Base-by-base conservation (phyloP, 371 early-diverging fungal genomes). In the Mucor irregularis region DNA sequence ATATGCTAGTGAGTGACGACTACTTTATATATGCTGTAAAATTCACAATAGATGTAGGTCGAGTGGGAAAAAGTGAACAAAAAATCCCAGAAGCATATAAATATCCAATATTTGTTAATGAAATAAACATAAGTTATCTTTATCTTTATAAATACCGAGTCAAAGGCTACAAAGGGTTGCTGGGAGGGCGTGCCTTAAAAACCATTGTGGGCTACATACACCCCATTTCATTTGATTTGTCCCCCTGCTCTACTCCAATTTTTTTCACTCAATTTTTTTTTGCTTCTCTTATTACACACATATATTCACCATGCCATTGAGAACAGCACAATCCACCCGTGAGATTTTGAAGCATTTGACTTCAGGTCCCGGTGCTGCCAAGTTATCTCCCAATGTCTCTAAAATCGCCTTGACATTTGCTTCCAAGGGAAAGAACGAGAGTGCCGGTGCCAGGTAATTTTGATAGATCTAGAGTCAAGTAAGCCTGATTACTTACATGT, bases 361-460 rank as follows among this genome's bases (percentile, higher is more conserved):
- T 10, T 52, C 67, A 25, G 84, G 86, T 13, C 69, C 78, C 30
- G 84, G 84, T 35, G 83, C 84, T 22, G 59, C 71, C 25, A 69
- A 69, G 31, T 62, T 86, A 47, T 59, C 79, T 26, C 58, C 79
- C 0, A 70, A 75, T 49, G 71, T 86, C 21, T 69, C 78, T 45
- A 86, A 84, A 55, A 73, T 86, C 46, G 70, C 83, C 4, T 59
- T 86, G 48, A 66, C 73, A 4, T 82, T 79, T 53, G 76, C 84
- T 11, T 52, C 69, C 57, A 72, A 75, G 61, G 78, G 80, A 35
- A 78, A 73, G 42, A 73, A 77, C 37, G 79, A 83, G 52, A 76
- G 83, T 56, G 76, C 80, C 25, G 78, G 78, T 24, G 84, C 83
- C 51, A 84, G 80, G 86, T 86, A 76, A 53, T 30, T 35, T 21